Evolutionary conservation across 345 rosid genomes (phyloP).

Genomic region (Viola odorata): DNA sequence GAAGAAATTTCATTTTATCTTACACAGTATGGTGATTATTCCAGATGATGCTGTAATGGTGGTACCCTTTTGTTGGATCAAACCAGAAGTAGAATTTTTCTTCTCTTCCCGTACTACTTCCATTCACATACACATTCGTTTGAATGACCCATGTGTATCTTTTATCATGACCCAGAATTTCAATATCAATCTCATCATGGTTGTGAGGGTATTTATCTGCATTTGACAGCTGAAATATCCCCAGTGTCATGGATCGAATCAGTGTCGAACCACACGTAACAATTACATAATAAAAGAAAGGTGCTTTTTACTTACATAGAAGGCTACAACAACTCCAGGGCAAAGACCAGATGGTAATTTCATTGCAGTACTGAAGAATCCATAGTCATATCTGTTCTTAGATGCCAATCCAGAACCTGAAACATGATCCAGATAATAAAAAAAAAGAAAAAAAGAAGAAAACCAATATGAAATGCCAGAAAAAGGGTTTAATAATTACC

Average conservation of each 20-base stretch:
- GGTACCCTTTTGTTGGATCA: constrained; percentile 71
- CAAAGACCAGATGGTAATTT: constrained; percentile 81
- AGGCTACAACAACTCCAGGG: constrained; percentile 91
- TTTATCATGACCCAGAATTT: constrained; percentile 75
- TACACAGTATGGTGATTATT: constrained; percentile 80
- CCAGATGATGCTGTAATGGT: constrained; percentile 79
- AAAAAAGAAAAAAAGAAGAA: not conserved
- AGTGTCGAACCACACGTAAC: not conserved
- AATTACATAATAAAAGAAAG: not conserved
- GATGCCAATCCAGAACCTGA: constrained; percentile 79
- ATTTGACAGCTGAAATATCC: constrained; percentile 56
- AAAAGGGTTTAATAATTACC: constrained; percentile 27
- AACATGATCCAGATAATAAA: constrained; percentile 10
- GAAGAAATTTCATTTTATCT: not conserved
- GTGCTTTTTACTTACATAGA: constrained; percentile 50
- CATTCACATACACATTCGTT: constrained; percentile 77
- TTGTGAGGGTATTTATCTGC: constrained; percentile 56
- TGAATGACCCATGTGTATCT: constrained; percentile 76
- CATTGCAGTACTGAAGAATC: constrained; percentile 86
- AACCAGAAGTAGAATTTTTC: constrained; percentile 93
- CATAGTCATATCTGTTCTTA: constrained; percentile 43
- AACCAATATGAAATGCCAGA: not conserved
- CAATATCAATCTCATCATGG: constrained; percentile 93
- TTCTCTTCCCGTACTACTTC: constrained; percentile 80
- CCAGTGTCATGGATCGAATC: not conserved